Evolutionary conservation across 257 asterid genomes (phyloP), one percentile per base, ranked within the genome.

Genomic region (Capsicum chinense): DNA sequence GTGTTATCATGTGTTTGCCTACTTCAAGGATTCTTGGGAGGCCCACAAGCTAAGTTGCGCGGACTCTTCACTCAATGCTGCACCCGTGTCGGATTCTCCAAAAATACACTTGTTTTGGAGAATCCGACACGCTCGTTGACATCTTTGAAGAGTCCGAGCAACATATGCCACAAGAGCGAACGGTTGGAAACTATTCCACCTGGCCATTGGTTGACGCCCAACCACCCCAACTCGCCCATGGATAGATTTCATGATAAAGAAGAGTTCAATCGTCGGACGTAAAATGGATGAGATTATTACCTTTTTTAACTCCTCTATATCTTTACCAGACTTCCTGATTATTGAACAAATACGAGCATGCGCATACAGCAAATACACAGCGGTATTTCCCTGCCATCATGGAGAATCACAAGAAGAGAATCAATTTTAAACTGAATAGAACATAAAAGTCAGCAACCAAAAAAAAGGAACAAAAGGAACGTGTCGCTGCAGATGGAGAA

Each of bases 301-400:
- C 97, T 87, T 84, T 86, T 93, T 93, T 83, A 97, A 80, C 84
- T 97, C 94, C 73, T 93, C 96, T 33, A 97, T 87, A 83, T 93
- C 98, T 88, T 85, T 94, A 79, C 97, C 94, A 0, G 98, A 95
- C 88, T 88, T 97, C 90, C 95, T 89, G 90, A 97, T 97, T 42
- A 97, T 95, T 83, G 99, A 97, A 94, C 98, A 93, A 81, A 97
- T 95, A 85, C 98, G 94, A 88, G 99, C 98, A 91, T 97, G 99
- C 47, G 99, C 99, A 86, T 95, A 97, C 85, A 93, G 88, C 90
- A 97, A 86, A 87, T 97, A 97, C 17, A 97, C 99, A 85, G 99
- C 99, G 50, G 99, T 97, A 83, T 97, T 95, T 78, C 99, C 99
- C 99, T 97, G 96, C 83, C 90, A 86, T 81, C 47, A 85, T 48